Evolutionary conservation across 2,329 filamentous ascomycete genomes (phyloP).

Genomic region (Ascochyta fabae): DNA sequence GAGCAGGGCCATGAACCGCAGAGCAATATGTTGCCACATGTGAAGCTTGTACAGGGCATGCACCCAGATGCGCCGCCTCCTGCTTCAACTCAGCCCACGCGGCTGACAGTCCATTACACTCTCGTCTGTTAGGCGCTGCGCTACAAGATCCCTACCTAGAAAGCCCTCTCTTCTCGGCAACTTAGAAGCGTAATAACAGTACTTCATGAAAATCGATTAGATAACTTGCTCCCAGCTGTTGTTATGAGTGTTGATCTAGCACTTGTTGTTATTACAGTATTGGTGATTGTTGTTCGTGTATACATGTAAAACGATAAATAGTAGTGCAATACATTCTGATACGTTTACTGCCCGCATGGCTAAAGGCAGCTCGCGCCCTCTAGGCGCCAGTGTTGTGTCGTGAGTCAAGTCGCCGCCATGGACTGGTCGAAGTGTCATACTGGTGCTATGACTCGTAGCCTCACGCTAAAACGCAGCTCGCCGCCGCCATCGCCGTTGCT

Average conservation of each 20-base stretch:
- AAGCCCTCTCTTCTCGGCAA: not conserved
- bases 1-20: slow-evolving; percentile 7
- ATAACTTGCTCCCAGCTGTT: not conserved
- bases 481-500: slow-evolving; percentile 10
- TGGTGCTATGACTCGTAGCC: slow-evolving; percentile 15
- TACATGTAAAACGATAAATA: too few species aligned
- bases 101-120: not conserved
- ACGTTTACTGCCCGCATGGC: too few species aligned
- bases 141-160: not conserved
- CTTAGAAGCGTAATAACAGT: slow-evolving; percentile 14
- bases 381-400: too few species aligned
- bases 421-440: slow-evolving; percentile 14
- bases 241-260: too few species aligned
- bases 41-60: not conserved
- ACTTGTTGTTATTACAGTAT: too few species aligned
- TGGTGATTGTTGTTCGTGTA: too few species aligned
- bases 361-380: too few species aligned
- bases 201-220: slow-evolving; percentile 12
- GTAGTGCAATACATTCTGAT: too few species aligned
- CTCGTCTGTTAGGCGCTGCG: not conserved
- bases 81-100: not conserved
- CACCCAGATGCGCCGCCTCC: not conserved
- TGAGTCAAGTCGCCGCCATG: too few species aligned
- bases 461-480: slow-evolving; percentile 17
- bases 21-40: slow-evolving; percentile 2